Base-by-base conservation (phyloP, 2,329 filamentous ascomycete genomes). In the Arthrobotrys entomopaga region DNA sequence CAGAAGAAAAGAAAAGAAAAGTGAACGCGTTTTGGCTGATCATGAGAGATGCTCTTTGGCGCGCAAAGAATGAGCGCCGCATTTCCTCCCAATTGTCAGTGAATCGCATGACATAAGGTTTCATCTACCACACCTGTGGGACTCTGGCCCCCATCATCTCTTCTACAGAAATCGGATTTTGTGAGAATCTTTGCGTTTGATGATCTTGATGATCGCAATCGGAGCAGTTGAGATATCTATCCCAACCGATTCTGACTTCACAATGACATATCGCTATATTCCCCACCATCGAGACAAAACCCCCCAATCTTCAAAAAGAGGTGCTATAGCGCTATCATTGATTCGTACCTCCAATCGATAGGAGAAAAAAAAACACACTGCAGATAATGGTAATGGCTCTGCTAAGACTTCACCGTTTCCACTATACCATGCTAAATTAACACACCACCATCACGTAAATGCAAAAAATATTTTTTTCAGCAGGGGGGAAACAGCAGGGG, bases 51-150 rank as follows among this genome's bases (percentile, higher is more conserved):
- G 42, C n/a, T 19, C 13, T 29, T 16, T 38, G 19, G 49, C 34
- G 48, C 29, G 26, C 22, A 43, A 63, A 50, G 29, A 34, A 49
- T n/a, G 54, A 58, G 24, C 57, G 65, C 67, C 50, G 60, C 60
- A 61, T 60, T 72, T 16, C 58, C 16, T 46, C 46, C 13, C 24
- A 29, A 53, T 57, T 38, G 13, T 43, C 66, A 54, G 40, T 58
- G 63, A 54, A 26, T 46, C 70, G 58, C 70, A 67, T 74, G 70
- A 74, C 70, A 74, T 74, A 67, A 67, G 67, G 63, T 74, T 74
- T 74, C 70, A 74, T 74, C 57, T 63, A 46, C 57, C 61, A 56
- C 63, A 74, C 57, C 10, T 43, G 43, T 54, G 7, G 16, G 43
- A 26, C 20, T 8, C 26, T 8, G 4, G 7, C 40, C n/a, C 24